These are phyloP conservation scores for Penicillium paradoxum DNA, from an alignment of 495 filamentous ascomycete species.

Conservation along the genomic window DNA sequence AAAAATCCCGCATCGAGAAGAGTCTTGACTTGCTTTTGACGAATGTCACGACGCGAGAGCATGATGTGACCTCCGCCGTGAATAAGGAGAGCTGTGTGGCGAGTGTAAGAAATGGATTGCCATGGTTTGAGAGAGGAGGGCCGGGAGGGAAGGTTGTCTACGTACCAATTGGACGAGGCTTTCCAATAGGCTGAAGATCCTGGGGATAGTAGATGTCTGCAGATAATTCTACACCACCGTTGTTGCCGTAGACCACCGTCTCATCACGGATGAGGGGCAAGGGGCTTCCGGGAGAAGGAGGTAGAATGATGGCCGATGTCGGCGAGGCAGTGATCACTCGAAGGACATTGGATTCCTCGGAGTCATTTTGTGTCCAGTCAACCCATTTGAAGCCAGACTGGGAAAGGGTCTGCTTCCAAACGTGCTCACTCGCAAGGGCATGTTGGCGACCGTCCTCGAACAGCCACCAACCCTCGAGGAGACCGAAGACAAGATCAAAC, in stretches of 20 bases:
- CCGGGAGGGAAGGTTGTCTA: background rate
- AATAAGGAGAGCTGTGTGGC: conserved; percentile 20
- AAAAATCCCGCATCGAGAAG: conserved; percentile 42
- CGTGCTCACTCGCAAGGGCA: conserved; percentile 8
- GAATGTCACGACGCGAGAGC: conserved; percentile 40
- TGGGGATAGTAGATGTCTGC: background rate
- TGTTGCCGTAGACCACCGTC: background rate
- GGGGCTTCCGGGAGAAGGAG: background rate
- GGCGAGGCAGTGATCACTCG: background rate
- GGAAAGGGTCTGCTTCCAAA: background rate
- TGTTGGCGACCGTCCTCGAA: conserved; percentile 27
- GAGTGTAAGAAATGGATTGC: background rate
- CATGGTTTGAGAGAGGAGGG: background rate
- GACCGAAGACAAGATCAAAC: conserved; percentile 30
- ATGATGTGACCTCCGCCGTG: conserved; percentile 52
- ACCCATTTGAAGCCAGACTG: background rate
- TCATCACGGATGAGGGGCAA: background rate
- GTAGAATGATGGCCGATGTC: background rate
- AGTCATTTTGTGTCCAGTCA: background rate
- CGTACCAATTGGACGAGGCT: background rate
- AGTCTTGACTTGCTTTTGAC: conserved; percentile 31
- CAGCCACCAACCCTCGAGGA: conserved; percentile 37
- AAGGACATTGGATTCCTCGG: background rate
- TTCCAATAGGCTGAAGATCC: background rate
- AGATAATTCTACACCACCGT: background rate